Evolutionary conservation across 108 stramenopile species (phyloP).

Genomic region (Cyclotella sp.): DNA sequence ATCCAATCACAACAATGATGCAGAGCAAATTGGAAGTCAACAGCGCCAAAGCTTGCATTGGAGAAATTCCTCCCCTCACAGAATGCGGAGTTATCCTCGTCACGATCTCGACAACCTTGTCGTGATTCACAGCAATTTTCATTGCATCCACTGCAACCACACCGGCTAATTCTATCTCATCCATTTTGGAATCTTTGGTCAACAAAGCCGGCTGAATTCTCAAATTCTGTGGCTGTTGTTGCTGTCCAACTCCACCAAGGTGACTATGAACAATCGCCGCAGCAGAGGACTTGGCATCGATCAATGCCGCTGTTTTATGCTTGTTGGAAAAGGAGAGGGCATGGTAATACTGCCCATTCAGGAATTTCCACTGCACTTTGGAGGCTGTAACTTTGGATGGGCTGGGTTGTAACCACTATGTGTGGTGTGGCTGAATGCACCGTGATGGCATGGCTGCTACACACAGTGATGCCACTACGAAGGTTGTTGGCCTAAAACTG

Average conservation of each 20-base stretch:
- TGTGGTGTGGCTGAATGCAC: too few species aligned
- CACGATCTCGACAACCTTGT: slow-evolving; percentile 11
- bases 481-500: too few species aligned
- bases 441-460: too few species aligned
- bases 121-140: slow-evolving; percentile 21
- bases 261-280: slow-evolving; percentile 1
- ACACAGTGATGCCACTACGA: too few species aligned
- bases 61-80: slow-evolving; percentile 22
- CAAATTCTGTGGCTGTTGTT: slow-evolving; percentile 25
- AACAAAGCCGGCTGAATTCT: slow-evolving; percentile 46
- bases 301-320: slow-evolving; percentile 37
- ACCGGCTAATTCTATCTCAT: slow-evolving; percentile 40
- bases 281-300: slow-evolving; percentile 31
- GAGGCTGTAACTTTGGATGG: too few species aligned
- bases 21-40: slow-evolving; percentile 11
- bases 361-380: too few species aligned
- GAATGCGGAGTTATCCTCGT: slow-evolving; percentile 22
- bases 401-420: too few species aligned
- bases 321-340: slow-evolving; percentile 38
- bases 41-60: slow-evolving; percentile 18
- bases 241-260: neutral
- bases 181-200: slow-evolving; percentile 31
- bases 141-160: slow-evolving; percentile 22
- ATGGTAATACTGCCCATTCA: slow-evolving; percentile 40
- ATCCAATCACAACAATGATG: slow-evolving; percentile 13